Percentiles rank a stretch among this genome's conserved stretches.
Evolutionary conservation across 305 asterid genomes (phyloP).

Genomic region (Fraxinus albicans): DNA sequence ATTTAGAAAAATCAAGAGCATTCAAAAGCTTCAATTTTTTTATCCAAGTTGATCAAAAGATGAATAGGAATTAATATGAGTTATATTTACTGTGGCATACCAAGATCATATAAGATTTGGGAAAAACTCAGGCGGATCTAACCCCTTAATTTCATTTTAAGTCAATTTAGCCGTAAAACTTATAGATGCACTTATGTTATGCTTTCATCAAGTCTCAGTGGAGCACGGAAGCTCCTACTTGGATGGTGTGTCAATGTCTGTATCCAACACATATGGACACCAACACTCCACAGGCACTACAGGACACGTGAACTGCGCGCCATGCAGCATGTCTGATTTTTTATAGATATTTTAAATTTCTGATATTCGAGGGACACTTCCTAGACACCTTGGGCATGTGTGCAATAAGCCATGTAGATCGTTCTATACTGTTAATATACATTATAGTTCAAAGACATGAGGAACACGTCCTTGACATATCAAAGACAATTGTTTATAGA

Average conservation of each 20-base stretch:
- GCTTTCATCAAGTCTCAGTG: neutral
- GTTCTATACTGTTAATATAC: neutral
- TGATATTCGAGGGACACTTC: neutral
- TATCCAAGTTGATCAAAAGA: constrained; percentile 8
- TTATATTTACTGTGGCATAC: neutral
- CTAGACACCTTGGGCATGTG: neutral
- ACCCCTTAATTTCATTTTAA: constrained; percentile 8
- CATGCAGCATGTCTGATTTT: neutral
- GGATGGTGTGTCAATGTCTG: neutral
- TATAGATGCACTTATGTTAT: neutral
- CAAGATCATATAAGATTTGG: constrained; percentile 13
- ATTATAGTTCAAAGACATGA: neutral
- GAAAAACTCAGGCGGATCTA: neutral
- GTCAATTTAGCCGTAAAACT: neutral
- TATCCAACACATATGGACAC: neutral
- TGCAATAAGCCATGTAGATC: neutral
- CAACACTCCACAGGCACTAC: neutral
- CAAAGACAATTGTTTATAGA: neutral
- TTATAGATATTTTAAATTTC: neutral
- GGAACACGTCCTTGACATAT: neutral
- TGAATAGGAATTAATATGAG: neutral
- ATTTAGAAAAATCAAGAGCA: constrained; percentile 27
- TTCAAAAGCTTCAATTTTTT: constrained; percentile 16
- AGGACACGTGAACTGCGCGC: neutral
- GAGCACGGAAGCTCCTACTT: neutral